Percentiles rank a stretch among this genome's conserved stretches.
Evolutionary conservation across 225 moss, liverwort and hornwort species (phyloP).

Genomic region (Sphagnum tenellum): DNA sequence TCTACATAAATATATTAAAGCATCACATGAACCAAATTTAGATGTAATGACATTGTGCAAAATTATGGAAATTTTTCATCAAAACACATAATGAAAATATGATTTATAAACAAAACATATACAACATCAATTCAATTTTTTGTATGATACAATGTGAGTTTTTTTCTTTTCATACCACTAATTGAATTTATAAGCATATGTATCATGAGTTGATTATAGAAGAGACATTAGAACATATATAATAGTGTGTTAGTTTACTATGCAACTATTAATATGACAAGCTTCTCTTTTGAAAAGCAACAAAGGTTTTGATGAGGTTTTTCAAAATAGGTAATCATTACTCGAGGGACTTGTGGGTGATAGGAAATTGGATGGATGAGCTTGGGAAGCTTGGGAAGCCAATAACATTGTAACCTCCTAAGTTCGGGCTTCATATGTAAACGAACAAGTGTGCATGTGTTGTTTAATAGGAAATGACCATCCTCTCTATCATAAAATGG

Average conservation of each 20-base stretch:
- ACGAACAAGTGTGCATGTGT: slow-evolving; percentile 59
- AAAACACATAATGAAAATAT: not conserved
- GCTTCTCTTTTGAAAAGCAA: too few relatives aligned
- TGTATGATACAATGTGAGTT: too few relatives aligned
- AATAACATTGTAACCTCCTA: slow-evolving; percentile 66
- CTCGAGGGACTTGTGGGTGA: slow-evolving; percentile 42
- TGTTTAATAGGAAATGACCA: slow-evolving; percentile 61
- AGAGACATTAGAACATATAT: not conserved
- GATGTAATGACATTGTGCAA: not conserved
- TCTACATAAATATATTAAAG: not conserved
- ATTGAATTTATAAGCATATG: too few relatives aligned
- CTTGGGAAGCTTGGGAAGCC: slow-evolving; percentile 66
- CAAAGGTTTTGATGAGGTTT: not conserved
- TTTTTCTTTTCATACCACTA: too few relatives aligned
- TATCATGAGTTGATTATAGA: not conserved
- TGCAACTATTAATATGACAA: not conserved
- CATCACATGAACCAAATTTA: too few relatives aligned
- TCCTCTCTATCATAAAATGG: slow-evolving; percentile 57
- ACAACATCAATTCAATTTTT: not conserved
- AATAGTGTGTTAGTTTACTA: not conserved
- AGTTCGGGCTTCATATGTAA: slow-evolving; percentile 56
- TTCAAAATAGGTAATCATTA: slow-evolving; percentile 5
- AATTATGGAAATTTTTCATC: not conserved
- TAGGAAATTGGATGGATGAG: slow-evolving; percentile 21
- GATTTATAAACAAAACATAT: not conserved